Base-by-base conservation (phyloP, 192 early-diverging fungal species). In the Martensiomyces pterosporus region DNA sequence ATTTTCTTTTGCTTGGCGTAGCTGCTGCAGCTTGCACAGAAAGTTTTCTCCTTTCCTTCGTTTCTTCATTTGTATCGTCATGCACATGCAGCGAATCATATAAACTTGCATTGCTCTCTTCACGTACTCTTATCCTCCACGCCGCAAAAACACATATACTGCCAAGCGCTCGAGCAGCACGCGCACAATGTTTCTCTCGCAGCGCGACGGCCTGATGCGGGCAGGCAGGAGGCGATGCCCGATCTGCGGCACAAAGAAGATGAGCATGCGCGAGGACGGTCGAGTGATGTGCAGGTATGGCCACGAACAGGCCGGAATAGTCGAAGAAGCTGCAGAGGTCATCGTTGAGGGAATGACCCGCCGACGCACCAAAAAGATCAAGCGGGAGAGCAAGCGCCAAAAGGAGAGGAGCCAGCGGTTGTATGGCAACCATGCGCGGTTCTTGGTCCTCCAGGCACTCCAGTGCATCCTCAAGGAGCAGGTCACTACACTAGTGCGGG, bases 261-360 rank as follows among this genome's bases (percentile, higher is more conserved):
- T 73, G 50, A 16, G 45, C 1, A 15, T 37, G 3, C 69, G 69
- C 33, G 51, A 55, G 4, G 69, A 73, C 47, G 69, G 69, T 5
- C 69, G 58, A 13, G 39, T 61, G 1, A 62, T 57, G 57, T 73
- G 69, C 51, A 60, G 47, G 24, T 42, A 65, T 27, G 69, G 69
- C 10, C 69, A 73, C 46, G 58, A 66, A 26, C 69, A 73, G 32
- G 63, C 49, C 1, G 69, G 54, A 16, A 21, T 73, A n/a, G 18
- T 65, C 6, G 57, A 66, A 14, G 69, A 66, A 22, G 54, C 55
- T 3, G 35, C 53, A 1, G 62, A 73, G 25, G 40, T 38, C n/a
- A 49, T 66, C 16, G 45, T 53, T 1, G 57, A 52, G 24, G 58
- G 57, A 1, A 53, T 42, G 9, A 65, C 58, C 10, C 57, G 63